A percentile compares a stretch with the other conserved stretches of the same genome.
These are phyloP conservation scores for Cadophora sp. DNA, from an alignment of 2,329 filamentous ascomycete genomes.

Conservation along the genomic window DNA sequence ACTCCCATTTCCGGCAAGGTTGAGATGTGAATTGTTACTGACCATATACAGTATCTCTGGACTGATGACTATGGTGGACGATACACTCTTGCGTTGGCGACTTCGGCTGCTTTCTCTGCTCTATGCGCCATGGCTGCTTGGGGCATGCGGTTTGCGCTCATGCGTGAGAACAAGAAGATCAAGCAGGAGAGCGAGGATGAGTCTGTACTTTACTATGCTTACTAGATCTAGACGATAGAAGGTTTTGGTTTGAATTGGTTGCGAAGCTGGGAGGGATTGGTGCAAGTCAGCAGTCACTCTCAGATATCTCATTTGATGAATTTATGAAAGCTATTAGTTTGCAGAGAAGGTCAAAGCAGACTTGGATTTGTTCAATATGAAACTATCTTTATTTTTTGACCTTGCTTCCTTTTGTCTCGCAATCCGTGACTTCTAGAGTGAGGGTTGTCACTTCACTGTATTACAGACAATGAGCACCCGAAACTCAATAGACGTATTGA, in stretches of 20 bases:
- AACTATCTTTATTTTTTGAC: background rate
- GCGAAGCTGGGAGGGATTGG: background rate
- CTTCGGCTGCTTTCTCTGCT: conserved; percentile 16
- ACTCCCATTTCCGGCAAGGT: background rate
- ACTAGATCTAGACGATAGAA: background rate
- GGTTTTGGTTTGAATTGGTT: no score
- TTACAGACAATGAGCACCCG: background rate
- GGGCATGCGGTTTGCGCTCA: conserved; percentile 32
- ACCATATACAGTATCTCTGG: conserved; percentile 45
- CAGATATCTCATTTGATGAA: background rate
- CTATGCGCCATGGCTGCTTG: conserved; percentile 43
- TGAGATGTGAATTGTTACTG: background rate
- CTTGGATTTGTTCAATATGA: background rate
- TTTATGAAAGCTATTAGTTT: background rate
- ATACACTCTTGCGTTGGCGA: conserved; percentile 16
- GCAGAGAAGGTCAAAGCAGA: background rate
- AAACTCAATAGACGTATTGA: background rate
- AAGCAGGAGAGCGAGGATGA: conserved; percentile 22
- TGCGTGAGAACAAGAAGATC: conserved; percentile 20
- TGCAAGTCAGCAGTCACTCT: background rate
- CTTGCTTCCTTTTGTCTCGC: background rate
- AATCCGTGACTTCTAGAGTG: background rate
- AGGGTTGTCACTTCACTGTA: background rate
- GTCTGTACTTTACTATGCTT: conserved; percentile 15
- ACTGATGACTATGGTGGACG: conserved; percentile 42